Percentiles rank a stretch among this genome's conserved stretches.
Evolutionary conservation across 805 yeast genomes (phyloP).

Genomic region (Lachancea nothofagi): DNA sequence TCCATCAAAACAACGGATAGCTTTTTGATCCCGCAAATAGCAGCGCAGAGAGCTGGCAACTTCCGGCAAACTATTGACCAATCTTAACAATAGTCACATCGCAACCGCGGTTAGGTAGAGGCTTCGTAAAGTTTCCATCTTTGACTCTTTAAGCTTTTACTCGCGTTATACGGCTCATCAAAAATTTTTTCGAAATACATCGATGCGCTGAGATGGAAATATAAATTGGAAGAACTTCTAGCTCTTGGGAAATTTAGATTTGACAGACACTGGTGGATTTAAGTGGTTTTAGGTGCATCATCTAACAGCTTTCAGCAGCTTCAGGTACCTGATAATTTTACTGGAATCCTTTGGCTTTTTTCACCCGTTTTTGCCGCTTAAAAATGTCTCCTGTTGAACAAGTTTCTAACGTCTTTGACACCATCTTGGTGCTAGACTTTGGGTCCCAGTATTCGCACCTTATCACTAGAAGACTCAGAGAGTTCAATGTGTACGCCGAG

Average conservation of each 20-base stretch:
- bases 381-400: constrained; percentile 34
- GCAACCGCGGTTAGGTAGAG: no score
- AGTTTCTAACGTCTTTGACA: constrained; percentile 88
- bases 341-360: not conserved
- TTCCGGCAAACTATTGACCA: no score
- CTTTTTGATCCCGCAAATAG: no score
- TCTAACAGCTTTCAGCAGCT: not conserved
- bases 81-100: no score
- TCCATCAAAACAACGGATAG: no score
- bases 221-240: constrained; percentile 4
- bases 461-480: constrained; percentile 95
- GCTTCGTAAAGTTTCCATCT: no score
- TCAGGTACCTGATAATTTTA: not conserved
- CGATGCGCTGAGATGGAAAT: not conserved
- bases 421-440: constrained; percentile 93
- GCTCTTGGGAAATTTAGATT: no score
- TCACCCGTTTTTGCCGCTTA: not conserved
- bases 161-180: constrained; percentile 6
- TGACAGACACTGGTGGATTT: not conserved
- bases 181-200: not conserved
- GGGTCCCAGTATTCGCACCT: constrained; percentile 98
- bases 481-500: constrained; percentile 96
- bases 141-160: no score
- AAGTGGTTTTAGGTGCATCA: not conserved
- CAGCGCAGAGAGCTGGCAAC: no score